Base-by-base conservation (phyloP, 805 yeast genomes). In the Zygoascus ofunaensis region DNA sequence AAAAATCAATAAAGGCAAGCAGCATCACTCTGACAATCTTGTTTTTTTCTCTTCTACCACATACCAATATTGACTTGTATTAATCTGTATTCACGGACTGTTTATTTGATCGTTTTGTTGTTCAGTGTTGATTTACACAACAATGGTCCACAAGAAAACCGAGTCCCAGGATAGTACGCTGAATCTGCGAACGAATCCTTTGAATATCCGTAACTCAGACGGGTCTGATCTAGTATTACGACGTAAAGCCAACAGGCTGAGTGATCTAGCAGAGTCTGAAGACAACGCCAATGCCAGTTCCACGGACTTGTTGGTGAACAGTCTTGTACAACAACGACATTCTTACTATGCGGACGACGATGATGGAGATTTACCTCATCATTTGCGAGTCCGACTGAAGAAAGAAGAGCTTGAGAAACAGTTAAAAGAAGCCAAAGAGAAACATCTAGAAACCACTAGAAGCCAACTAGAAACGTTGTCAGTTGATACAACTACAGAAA, bases 151-250 rank as follows among this genome's bases (percentile, higher is more conserved):
- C 30, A 26, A 12, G 30, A 26, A 26, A 35, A 48, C 58, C 3
- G 51, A 43, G 19, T 52, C 57, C 24, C 46, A 44, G 37, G 58
- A 52, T 41, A 52, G 54, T 41, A 44, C 54, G 14, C 48, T 48
- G 40, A 51, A 45, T 45, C 55, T 62, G 33, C 56, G 61, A 34
- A 55, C 48, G 20, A 62, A 63, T 43, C 67, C 67, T 14, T 46
- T 63, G 35, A 62, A 62, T 36, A 63, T 63, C 20, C 55, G 58
- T 28, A 50, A 56, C 32, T 37, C 20, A 18, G 66, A 63, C 50
- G 67, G 66, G 22, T 38, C 60, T 4, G 66, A 62, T 41, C 42
- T 60, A 36, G 53, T 61, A 10, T 33, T 53, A 37, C 40, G 24
- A 15, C 38, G 42, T 37, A 43, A 45, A 24, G 30, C 21, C 19